Evolutionary conservation across 306 rosid genomes (phyloP), one percentile per base, ranked within the genome.

Genomic region (Ochetophila trinervis): DNA sequence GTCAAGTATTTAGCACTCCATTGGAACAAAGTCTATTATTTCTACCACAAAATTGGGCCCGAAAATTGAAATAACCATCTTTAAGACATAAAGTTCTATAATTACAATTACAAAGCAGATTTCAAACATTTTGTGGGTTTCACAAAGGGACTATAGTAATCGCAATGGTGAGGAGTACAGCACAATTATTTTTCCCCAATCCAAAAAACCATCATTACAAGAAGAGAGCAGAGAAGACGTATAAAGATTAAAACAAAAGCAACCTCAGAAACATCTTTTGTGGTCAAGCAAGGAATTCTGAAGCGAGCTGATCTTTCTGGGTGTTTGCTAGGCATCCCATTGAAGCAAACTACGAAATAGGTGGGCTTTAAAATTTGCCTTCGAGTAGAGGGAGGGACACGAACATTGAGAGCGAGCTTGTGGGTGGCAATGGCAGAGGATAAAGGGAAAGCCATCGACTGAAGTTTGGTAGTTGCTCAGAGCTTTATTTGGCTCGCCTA

Each of bases 371-470:
- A 17, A 64, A n/a, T 45, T 16, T 1, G 75, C 53, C 51, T 53
- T 30, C 54, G 42, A 58, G 69, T 16, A 6, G 42, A 61, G 22
- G 66, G 57, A 61, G 76, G 57, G 47, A 57, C 4, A 53, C 66
- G 67, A 53, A 70, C 51, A 74, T 79, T 67, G 71, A 80, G 32
- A 52, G 68, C 68, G 60, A 65, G 82, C 67, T 76, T 83, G 71
- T 60, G 74, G 35, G 80, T 70, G 67, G 63, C 1, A 32, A 61
- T 19, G 82, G 83, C 73, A 60, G 87, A 74, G 57, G 87, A 82
- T 61, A 82, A 56, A 69, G 81, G 69, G 62, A 86, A 79, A 63
- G 96, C 87, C 96, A 89, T 89, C 23, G 62, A 63, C 35, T 51
- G 76, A 60, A 45, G 4, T 48, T 59, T 82, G 51, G 68, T 21